Base-by-base conservation (phyloP, 1,284 basidiomycete genomes). In the Vanrija sp. region DNA sequence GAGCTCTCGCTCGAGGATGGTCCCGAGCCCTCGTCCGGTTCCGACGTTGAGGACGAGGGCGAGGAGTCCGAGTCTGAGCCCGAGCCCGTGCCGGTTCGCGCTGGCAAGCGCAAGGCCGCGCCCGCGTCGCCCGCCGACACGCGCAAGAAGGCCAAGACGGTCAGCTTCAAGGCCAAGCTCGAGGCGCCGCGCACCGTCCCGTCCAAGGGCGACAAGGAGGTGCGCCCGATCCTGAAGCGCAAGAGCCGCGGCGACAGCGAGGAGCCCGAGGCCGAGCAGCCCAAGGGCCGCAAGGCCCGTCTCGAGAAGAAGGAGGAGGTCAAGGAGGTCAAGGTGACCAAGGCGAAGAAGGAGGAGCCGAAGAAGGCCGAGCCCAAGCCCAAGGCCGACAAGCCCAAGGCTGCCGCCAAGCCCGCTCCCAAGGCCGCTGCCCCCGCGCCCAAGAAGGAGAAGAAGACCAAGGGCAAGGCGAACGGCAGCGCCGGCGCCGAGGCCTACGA, bases 1-100 rank as follows among this genome's bases (percentile, higher is more conserved):
- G 71, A 71, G 59, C 54, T 75, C 44, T 68, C 70, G 16, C 66
- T 76, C 37, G 66, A 70, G 48, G 62, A 67, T 41, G 75, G 71
- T 24, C 58, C 68, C 12, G 71, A 75, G 51, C 73, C 73, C 1
- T 57, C 60, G 4, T 69, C 67, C 6, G 65, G 62, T 6, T 70
- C 66, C 6, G 64, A 68, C 41, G 49, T 64, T 18, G 66, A 67
- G 45, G 67, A 70, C 6, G 69, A 69, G 25, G 66, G 63, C 0
- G 55, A 56, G 3, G 63, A 66, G 43, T 56, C 60, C 24, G 67
- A 68, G 41, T 53, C 60, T 19, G 68, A 67, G 52, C 55, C 57
- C 37, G 61, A 47, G 47, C 62, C 60, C 41, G 59, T 60, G 16
- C 57, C 60, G 25, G 51, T 41, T 2, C 44, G 54, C 24, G 50